Conservation (phyloP, 371 early-diverging fungal genomes). For the Mucor irregularis region DNA sequence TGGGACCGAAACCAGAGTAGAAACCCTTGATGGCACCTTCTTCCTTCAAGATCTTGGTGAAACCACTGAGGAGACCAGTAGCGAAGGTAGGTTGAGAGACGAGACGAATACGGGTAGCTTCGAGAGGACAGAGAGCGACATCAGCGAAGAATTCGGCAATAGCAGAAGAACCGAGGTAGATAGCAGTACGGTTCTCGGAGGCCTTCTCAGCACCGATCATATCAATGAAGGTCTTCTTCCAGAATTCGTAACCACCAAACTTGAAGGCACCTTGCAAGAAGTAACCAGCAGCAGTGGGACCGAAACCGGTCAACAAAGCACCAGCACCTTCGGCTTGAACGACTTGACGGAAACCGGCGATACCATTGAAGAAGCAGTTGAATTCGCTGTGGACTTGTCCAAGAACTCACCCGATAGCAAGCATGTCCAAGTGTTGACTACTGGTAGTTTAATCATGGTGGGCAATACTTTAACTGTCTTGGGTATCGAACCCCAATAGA, state of each 20-base stretch:
- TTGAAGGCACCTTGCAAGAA: slow-evolving; percentile 91
- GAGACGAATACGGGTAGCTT: slow-evolving; percentile 79
- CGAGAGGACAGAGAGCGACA: slow-evolving; percentile 81
- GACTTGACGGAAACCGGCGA: slow-evolving; percentile 69
- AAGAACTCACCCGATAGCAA: slow-evolving; percentile 15
- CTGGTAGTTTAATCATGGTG: slow-evolving; percentile 93
- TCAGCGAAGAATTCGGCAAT: slow-evolving; percentile 94
- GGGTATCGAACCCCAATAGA: slow-evolving; percentile 45
- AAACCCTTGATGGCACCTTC: slow-evolving; percentile 73
- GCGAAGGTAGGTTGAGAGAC: slow-evolving; percentile 78
- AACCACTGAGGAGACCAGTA: slow-evolving; percentile 63
- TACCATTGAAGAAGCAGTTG: slow-evolving; percentile 77
- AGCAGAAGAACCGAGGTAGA: slow-evolving; percentile 83
- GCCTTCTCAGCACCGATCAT: slow-evolving; percentile 76
- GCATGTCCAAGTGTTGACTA: slow-evolving; percentile 72
- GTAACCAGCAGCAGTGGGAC: slow-evolving; percentile 86
- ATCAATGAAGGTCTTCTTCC: slow-evolving; percentile 80
- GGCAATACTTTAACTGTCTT: slow-evolving; percentile 81
- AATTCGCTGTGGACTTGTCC: slow-evolving; percentile 51
- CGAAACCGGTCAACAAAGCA: slow-evolving; percentile 84
- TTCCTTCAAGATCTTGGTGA: slow-evolving; percentile 62
- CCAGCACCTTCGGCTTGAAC: slow-evolving; percentile 81
- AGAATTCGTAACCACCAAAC: slow-evolving; percentile 91
- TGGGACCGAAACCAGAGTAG: slow-evolving; percentile 79
- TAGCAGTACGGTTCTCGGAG: slow-evolving; percentile 77